Base-by-base conservation (phyloP, 2,329 filamentous ascomycete species). In the Diaporthe sp. region DNA sequence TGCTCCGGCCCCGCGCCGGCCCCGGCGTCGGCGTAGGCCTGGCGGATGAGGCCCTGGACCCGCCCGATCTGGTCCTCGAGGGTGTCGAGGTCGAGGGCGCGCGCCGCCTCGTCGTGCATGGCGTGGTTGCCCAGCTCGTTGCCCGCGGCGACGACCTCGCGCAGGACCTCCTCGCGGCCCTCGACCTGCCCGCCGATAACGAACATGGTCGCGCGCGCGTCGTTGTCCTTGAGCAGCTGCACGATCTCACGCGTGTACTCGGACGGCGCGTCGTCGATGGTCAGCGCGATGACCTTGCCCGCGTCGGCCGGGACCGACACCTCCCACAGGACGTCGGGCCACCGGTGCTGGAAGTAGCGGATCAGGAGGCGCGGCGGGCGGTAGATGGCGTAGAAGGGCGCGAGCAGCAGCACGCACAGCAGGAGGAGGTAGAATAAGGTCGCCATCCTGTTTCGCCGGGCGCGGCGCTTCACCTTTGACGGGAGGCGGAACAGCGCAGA, bases 121-220 rank as follows among this genome's bases (percentile, higher is more conserved):
- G 94, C 95, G 84, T 98, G 95, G 84, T 98, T 98, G 34, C 90
- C 95, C 4, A 98, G 87, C 86, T 95, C 94, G 82, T 94, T 90
- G 31, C 92, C 92, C 67, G 84, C 86, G 51, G 86, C 85, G n/a
- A 94, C 86, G 1, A 94, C 85, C 53, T 89, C 86, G 58, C 87
- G 84, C 44, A 95, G 86, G 4, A 88, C 83, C 8, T 86, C 84
- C 80, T 92, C 88, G 39, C 87, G 80, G 12, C 81, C 82, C 4
- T 86, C 79, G 13, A 95, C 92, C 85, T 98, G 95, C 3, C 89
- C 89, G 12, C 95, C 95, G 79, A 98, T 98, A 44, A 97, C 89
- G 83, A 98, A 98, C 83, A 98, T 97, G 0, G 95, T 98, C 0
- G 95, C 95, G 28, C 88, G 90, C 19, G 93, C 94, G 74, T 89